Evolutionary conservation across 2,329 filamentous ascomycete genomes (phyloP).

Genomic region (Aspergillus fructus): DNA sequence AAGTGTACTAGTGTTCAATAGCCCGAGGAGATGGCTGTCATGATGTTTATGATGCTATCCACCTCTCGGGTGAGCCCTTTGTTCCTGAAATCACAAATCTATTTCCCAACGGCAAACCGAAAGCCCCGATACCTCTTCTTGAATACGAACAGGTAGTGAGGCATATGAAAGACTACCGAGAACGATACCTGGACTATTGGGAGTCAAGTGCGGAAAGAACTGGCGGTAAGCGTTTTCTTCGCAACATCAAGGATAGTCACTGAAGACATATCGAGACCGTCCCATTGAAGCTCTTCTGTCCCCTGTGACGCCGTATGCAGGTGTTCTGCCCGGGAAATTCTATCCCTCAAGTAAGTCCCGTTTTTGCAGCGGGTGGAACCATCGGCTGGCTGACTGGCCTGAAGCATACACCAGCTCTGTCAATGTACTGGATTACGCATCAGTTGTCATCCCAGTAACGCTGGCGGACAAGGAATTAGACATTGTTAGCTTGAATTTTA

Average conservation of each 20-base stretch:
- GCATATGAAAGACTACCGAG: constrained; percentile 5
- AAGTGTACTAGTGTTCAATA: neutral
- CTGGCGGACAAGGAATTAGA: constrained; percentile 5
- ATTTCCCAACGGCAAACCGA: constrained; percentile 8
- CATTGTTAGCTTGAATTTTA: constrained; percentile 5
- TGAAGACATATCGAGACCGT: constrained; percentile 1
- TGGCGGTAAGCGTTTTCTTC: neutral
- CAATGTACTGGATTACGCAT: constrained; percentile 9
- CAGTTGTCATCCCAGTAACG: constrained; percentile 8
- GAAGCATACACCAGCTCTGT: constrained; percentile 8
- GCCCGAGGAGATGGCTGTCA: constrained; percentile 9
- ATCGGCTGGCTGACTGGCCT: neutral
- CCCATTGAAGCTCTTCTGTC: constrained; percentile 8
- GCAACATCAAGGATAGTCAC: neutral
- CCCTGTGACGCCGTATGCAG: constrained; percentile 9
- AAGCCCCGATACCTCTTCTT: neutral
- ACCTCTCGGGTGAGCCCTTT: constrained; percentile 7
- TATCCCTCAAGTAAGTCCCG: constrained; percentile 6
- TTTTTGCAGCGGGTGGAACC: neutral
- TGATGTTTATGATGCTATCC: constrained; percentile 8
- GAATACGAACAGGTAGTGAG: constrained; percentile 5
- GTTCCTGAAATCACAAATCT: constrained; percentile 7
- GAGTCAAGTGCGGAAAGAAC: constrained; percentile 5
- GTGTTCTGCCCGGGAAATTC: constrained; percentile 6
- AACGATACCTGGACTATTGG: constrained; percentile 9